Percentiles rank a stretch among this genome's conserved stretches.
These are phyloP conservation scores for Coelastrella sp. DNA, from an alignment of 139 green algal genomes.

Conservation along the genomic window DNA sequence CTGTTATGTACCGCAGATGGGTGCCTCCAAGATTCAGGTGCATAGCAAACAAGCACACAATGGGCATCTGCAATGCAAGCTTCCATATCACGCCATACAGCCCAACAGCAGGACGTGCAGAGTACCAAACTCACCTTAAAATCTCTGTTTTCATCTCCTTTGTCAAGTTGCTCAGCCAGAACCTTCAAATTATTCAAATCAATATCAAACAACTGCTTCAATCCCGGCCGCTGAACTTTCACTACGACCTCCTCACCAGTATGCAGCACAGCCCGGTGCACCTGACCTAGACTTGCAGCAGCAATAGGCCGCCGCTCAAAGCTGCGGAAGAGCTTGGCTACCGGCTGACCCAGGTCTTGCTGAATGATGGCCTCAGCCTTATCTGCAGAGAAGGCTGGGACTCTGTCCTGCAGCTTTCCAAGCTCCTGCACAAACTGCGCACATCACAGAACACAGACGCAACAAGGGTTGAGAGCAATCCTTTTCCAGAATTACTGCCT, in stretches of 20 bases:
- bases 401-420: conserved; percentile 94
- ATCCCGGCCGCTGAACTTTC: conserved; percentile 96
- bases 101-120: too few species aligned
- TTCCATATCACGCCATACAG: too few species aligned
- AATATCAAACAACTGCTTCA: conserved; percentile 93
- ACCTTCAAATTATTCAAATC: conserved; percentile 95
- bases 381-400: conserved; percentile 90
- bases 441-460: neutral
- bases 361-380: conserved; percentile 90
- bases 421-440: conserved; percentile 95
- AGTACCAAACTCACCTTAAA: conserved; percentile 43
- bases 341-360: conserved; percentile 80
- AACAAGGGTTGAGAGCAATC: too few species aligned
- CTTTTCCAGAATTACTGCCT: too few species aligned
- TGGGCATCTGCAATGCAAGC: too few species aligned
- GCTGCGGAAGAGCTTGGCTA: conserved; percentile 71
- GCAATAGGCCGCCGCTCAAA: conserved; percentile 94
- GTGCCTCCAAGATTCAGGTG: too few species aligned
- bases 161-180: conserved; percentile 82
- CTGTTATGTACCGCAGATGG: too few species aligned
- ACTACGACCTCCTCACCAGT: conserved; percentile 88
- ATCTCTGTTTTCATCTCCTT: conserved; percentile 90
- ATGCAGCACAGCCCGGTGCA: conserved; percentile 78
- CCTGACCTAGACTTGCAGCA: conserved; percentile 93
- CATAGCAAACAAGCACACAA: too few species aligned